phyloP scores from a whole-genome alignment of 768 basidiomycete genomes.

The Rhizopogon vinicolor region DNA sequence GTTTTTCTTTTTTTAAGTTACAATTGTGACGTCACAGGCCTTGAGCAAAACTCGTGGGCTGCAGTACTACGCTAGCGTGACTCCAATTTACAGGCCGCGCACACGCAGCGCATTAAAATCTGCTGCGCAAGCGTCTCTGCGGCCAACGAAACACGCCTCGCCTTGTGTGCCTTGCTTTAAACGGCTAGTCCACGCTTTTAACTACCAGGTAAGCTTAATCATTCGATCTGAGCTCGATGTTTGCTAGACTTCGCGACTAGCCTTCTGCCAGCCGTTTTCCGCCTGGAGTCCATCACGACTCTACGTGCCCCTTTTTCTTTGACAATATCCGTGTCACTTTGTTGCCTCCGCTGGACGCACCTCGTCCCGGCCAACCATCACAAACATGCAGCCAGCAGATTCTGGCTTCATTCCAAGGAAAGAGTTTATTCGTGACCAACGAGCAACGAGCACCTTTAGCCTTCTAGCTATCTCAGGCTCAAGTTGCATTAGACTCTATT shows the following conservation, averaged over 20 bases:
- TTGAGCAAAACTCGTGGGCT: background rate
- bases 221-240: background rate
- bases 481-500: slow-evolving; percentile 64
- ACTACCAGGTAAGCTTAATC: background rate
- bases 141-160: background rate
- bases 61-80: background rate
- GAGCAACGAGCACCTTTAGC: slow-evolving; percentile 54
- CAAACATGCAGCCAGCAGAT: slow-evolving; percentile 34
- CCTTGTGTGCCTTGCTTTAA: slow-evolving; percentile 3
- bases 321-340: slow-evolving; percentile 20
- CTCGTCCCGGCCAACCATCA: slow-evolving; percentile 19
- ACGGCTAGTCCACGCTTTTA: background rate
- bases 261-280: slow-evolving; percentile 32
- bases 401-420: slow-evolving; percentile 61
- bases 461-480: slow-evolving; percentile 66
- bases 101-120: background rate
- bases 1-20: background rate
- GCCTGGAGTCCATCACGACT: slow-evolving; percentile 31
- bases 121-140: background rate
- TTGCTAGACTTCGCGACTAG: background rate
- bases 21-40: background rate
- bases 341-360: slow-evolving; percentile 15
- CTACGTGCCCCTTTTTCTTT: slow-evolving; percentile 10
- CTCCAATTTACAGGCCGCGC: slow-evolving; percentile 1
- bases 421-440: slow-evolving; percentile 65